These are phyloP conservation scores for Chytriomyces confervae DNA, from an alignment of 192 early-diverging fungal genomes.

Conservation along the genomic window DNA sequence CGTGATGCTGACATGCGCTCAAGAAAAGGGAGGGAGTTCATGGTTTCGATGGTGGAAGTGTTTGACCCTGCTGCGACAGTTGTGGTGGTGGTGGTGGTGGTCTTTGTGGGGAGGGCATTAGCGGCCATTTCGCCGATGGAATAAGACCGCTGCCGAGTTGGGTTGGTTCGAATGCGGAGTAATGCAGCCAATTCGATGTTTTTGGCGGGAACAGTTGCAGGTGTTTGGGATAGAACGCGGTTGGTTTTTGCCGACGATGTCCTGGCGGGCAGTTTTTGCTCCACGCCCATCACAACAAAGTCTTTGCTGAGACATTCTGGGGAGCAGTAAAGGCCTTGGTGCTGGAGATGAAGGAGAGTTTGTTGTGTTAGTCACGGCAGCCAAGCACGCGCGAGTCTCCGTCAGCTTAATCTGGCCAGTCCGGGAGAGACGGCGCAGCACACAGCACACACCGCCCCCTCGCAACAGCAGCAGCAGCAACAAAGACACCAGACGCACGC, in stretches of 20 bases:
- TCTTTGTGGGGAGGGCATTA: background rate
- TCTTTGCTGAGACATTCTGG: conserved; percentile 9
- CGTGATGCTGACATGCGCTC: background rate
- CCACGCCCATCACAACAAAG: background rate
- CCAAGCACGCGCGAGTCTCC: background rate
- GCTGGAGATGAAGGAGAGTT: background rate
- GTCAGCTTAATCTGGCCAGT: background rate
- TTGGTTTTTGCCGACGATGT: background rate
- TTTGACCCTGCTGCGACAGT: background rate
- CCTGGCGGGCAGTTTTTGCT: background rate
- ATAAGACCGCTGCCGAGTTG: background rate
- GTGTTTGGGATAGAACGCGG: background rate
- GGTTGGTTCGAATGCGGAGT: background rate
- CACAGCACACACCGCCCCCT: too few species aligned
- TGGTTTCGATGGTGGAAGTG: background rate
- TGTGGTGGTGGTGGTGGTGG: background rate
- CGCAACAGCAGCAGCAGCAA: too few species aligned
- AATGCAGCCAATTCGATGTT: background rate
- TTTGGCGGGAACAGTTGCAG: background rate
- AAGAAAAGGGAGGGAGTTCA: background rate
- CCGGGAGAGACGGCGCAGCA: background rate
- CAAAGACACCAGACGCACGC: background rate
- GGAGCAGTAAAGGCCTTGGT: conserved; percentile 30
- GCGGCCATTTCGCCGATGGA: background rate
- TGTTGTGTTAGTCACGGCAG: background rate